Base-by-base conservation (phyloP, 441 rosid genomes). In the Populus trichocarpa region DNA sequence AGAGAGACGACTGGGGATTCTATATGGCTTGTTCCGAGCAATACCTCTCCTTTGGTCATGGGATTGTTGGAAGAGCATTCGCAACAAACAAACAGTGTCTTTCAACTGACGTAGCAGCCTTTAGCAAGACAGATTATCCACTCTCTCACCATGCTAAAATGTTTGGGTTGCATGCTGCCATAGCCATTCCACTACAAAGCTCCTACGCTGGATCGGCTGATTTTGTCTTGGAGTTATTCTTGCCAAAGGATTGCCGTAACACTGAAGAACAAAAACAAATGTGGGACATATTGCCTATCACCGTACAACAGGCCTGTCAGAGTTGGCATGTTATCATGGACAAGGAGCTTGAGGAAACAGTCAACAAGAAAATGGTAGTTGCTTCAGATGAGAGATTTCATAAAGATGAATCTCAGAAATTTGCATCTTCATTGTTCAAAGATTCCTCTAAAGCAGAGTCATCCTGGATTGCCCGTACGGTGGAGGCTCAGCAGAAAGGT, bases 21-120 rank as follows among this genome's bases (percentile, higher is more conserved):
- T 93, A 81, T 73, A 86, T 83, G 76, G 98, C 97, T 12, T 96
- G 99, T 86, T 93, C 94, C 13, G 87, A 88, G 85, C 89, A 84
- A 33, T 84, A 82, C 85, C 84, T 88, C 72, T 66, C 69, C 32
- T 66, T 69, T 23, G 88, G 86, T 59, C 84, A 86, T 72, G 90
- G 90, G 11, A 77, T 88, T 59, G 90, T 85, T 33, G 89, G 89
- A 28, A 82, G 75, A 78, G 88, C 88, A 59, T 86, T 86, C 65
- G 35, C 40, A 30, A 79, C 71, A n/a, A 83, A 82, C 79, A 80
- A 74, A 68, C 89, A 83, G 33, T 85, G 86, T 75, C 86, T 84
- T 78, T 76, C 85, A 11, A 14, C 75, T 6, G 85, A 88, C 53
- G 69, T 86, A 59, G 76, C 84, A 36, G 77, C 84, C 33, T 82